Evolutionary conservation across 768 basidiomycete species (phyloP).

Genomic region (Tulasnella sp.): DNA sequence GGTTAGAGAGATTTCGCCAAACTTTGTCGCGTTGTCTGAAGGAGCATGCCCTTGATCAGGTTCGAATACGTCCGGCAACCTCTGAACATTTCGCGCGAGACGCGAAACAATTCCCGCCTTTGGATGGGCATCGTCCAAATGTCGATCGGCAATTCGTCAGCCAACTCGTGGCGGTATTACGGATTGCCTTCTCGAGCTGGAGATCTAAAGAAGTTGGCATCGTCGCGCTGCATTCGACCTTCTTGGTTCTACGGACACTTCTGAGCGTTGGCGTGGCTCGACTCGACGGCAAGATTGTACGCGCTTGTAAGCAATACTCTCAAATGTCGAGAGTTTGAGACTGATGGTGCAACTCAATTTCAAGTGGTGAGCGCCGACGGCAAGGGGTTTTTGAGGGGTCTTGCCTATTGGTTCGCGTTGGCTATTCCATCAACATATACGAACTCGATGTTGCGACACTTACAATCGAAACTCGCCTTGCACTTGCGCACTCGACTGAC

Average conservation of each 20-base stretch:
- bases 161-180: constrained; percentile 65
- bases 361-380: constrained; percentile 64
- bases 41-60: constrained; percentile 24
- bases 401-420: constrained; percentile 80
- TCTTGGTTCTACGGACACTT: constrained; percentile 76
- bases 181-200: constrained; percentile 57
- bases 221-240: constrained; percentile 67
- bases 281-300: constrained; percentile 81
- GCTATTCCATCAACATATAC: constrained; percentile 92
- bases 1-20: constrained; percentile 32
- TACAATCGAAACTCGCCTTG: constrained; percentile 78
- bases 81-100: constrained; percentile 41
- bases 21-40: background rate
- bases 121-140: constrained; percentile 46
- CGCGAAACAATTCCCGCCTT: constrained; percentile 50
- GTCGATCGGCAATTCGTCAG: constrained; percentile 58
- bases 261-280: constrained; percentile 80
- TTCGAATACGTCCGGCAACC: constrained; percentile 41
- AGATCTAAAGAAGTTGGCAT: constrained; percentile 62
- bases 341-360: background rate
- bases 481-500: constrained; percentile 78
- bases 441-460: constrained; percentile 87
- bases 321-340: no score
- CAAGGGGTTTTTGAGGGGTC: constrained; percentile 66
- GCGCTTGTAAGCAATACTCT: constrained; percentile 46